Percentiles rank a stretch among this genome's conserved stretches.
These are phyloP conservation scores for Ophiostoma australiae DNA, from an alignment of 2,329 filamentous ascomycete genomes.

Conservation along the genomic window DNA sequence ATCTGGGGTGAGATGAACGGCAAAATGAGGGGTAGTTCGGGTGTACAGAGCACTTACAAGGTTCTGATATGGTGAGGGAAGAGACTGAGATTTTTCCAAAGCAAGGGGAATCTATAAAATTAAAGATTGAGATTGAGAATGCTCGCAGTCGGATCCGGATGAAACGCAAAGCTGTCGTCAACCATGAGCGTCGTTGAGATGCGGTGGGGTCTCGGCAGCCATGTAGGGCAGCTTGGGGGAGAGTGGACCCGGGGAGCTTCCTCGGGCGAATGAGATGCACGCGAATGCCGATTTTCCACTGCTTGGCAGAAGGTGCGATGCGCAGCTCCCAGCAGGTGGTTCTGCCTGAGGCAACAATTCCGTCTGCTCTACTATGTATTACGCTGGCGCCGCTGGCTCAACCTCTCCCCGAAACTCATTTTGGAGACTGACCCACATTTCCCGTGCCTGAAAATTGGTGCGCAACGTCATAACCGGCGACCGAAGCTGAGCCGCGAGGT, in stretches of 20 bases:
- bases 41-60: not conserved
- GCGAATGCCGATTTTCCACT: not conserved
- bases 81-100: not conserved
- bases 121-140: not conserved
- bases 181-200: not conserved
- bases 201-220: not conserved
- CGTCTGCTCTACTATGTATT: too few species aligned
- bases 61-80: not conserved
- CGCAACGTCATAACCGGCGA: not conserved
- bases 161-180: conserved; percentile 7
- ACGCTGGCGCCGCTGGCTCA: not conserved
- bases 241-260: conserved; percentile 1
- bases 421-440: not conserved
- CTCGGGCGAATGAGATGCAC: not conserved
- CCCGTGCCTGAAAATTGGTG: not conserved
- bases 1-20: not conserved
- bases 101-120: not conserved
- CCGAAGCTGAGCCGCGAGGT: not conserved
- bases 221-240: not conserved
- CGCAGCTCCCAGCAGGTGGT: not conserved
- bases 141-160: not conserved
- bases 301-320: not conserved
- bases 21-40: not conserved
- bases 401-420: not conserved
- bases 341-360: conserved; percentile 5